Evolutionary conservation across 106 monocot genomes (phyloP).

Genomic region (Dendrobium chrysotoxum): DNA sequence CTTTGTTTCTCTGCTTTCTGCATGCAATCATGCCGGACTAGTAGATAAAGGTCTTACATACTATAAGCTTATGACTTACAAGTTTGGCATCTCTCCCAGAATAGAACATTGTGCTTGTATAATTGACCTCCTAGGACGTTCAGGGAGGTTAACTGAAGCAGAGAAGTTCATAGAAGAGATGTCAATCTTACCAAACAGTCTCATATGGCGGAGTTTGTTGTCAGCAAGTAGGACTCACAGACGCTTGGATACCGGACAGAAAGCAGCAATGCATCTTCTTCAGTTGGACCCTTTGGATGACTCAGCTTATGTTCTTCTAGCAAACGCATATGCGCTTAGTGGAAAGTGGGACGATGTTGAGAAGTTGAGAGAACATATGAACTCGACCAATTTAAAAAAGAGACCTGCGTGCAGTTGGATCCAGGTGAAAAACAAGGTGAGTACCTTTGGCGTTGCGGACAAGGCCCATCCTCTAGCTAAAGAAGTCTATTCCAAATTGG

Average conservation of each 20-base stretch:
- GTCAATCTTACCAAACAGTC: constrained; percentile 50
- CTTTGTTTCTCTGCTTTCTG: constrained; percentile 69
- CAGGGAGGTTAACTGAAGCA: constrained; percentile 66
- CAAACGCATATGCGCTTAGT: constrained; percentile 65
- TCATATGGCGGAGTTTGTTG: constrained; percentile 80
- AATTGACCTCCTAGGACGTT: constrained; percentile 77
- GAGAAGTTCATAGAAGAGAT: constrained; percentile 64
- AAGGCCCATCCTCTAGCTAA: constrained; percentile 24
- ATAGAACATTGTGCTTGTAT: constrained; percentile 87
- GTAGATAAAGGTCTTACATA: constrained; percentile 64
- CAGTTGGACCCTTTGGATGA: constrained; percentile 69
- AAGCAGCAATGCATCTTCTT: constrained; percentile 58
- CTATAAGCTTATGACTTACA: constrained; percentile 45
- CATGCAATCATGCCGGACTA: constrained; percentile 73
- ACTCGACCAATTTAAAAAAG: constrained; percentile 58
- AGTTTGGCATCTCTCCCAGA: constrained; percentile 47
- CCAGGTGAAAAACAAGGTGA: constrained; percentile 62
- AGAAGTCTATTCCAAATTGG: constrained; percentile 48
- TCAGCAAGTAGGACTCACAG: constrained; percentile 68
- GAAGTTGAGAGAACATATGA: constrained; percentile 55
- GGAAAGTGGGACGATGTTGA: constrained; percentile 68
- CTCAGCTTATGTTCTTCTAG: constrained; percentile 85
- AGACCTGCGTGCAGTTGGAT: constrained; percentile 87
- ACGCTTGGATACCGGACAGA: constrained; percentile 51
- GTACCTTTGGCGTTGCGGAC: constrained; percentile 54